Base-by-base conservation (phyloP, 441 rosid species). In the Adansonia grandidieri region DNA sequence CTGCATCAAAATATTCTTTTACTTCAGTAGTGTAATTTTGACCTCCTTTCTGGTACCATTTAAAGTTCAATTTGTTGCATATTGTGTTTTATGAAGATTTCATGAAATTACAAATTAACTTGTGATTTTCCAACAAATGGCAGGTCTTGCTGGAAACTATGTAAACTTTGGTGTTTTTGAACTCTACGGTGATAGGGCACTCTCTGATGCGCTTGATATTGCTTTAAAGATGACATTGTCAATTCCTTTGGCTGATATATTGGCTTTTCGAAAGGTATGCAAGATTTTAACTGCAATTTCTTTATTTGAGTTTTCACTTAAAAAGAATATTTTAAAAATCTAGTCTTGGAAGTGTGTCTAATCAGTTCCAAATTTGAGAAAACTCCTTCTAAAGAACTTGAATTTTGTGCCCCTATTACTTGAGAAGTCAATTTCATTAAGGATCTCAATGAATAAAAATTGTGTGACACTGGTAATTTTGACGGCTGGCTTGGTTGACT, bases 131-230 rank as follows among this genome's bases (percentile, higher is more conserved):
- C 45, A 67, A 73, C 64, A 72, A 75, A 85, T 91, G 83, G 85
- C 96, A 97, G 99, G 98, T 77, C 92, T 97, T 78, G 85, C 96
- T 2, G 99, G 99, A 79, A 95, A 92, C 80, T 95, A 95, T 81
- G 95, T 92, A 81, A 97, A 97, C 86, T 97, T 95, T 76, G 99
- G 99, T 48, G 99, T 97, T 71, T 95, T 97, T 83, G 99, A 95
- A 85, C 91, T 97, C 19, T 97, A 97, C 80, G 99, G 99, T n/a
- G 99, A 97, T 86, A 93, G 91, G 85, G 99, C 99, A 58, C 98
- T 97, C 54, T 83, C 97, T 44, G 97, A 95, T 88, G 99, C 95
- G 76, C 97, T 97, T 83, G 98, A 97, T 80, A 86, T 95, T 72
- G 88, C 96, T 74, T 80, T 97, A 79, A 95, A 95, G 92, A 86